Evolutionary conservation across 179 eudicot species (phyloP).

Genomic region (Beta corolliflora): DNA sequence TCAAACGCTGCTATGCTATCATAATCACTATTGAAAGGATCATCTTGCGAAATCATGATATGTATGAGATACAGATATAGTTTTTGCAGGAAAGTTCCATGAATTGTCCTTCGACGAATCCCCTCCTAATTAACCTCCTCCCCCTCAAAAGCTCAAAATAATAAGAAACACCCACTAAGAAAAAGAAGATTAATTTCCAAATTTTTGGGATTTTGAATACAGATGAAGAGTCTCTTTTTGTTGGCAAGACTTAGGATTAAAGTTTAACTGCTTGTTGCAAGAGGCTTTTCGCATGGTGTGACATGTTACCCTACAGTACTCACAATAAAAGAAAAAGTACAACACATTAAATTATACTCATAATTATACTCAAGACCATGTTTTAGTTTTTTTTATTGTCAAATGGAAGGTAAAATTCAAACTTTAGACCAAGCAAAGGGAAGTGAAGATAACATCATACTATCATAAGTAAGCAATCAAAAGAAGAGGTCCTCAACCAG

Average conservation of each 20-base stretch:
- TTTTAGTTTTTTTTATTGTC: too few relatives aligned
- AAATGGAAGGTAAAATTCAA: not conserved
- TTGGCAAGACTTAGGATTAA: constrained; percentile 17
- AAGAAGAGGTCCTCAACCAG: not conserved
- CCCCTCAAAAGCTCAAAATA: not conserved
- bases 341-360: not conserved
- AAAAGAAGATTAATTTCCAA: not conserved
- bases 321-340: not conserved
- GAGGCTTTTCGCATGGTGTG: constrained; percentile 21
- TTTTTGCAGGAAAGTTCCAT: too few relatives aligned
- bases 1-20: too few relatives aligned
- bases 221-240: not conserved
- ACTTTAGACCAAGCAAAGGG: not conserved
- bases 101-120: too few relatives aligned
- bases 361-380: too few relatives aligned
- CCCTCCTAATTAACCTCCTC: too few relatives aligned
- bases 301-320: constrained; percentile 15
- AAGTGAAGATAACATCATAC: not conserved
- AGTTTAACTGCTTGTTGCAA: constrained; percentile 24
- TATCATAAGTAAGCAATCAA: not conserved
- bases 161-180: not conserved
- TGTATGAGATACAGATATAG: too few relatives aligned
- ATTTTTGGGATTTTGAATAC: not conserved
- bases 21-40: too few relatives aligned
- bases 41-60: too few relatives aligned